phyloP scores from a whole-genome alignment of 345 rosid species.

The Arabis alpina region DNA sequence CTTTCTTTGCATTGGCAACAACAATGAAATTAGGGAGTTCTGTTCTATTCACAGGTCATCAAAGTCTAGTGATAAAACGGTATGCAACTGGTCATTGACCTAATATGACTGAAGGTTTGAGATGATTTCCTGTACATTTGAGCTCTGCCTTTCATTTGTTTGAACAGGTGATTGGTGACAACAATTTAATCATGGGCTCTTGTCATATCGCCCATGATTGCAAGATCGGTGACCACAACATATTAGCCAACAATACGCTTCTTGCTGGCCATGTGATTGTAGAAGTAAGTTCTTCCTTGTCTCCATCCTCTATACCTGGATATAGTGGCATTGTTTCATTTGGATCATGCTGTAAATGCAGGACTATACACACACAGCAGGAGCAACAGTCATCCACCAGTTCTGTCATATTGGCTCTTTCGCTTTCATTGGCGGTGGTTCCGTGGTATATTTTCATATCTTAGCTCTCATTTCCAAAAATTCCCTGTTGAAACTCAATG shows the following conservation, averaged over 20 bases:
- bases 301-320: conserved; percentile 11
- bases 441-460: conserved; percentile 64
- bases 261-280: conserved; percentile 91
- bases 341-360: conserved; percentile 45
- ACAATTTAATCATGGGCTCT: conserved; percentile 95
- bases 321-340: conserved; percentile 28
- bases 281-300: conserved; percentile 57
- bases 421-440: conserved; percentile 90
- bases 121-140: conserved; percentile 6
- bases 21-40: conserved; percentile 90
- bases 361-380: conserved; percentile 87
- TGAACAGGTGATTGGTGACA: conserved; percentile 80
- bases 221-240: conserved; percentile 81
- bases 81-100: conserved; percentile 36
- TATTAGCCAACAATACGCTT: conserved; percentile 86
- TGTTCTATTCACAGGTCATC: conserved; percentile 91
- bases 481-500: background rate
- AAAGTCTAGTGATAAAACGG: conserved; percentile 70
- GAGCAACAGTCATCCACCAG: conserved; percentile 84
- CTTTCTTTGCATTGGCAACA: conserved; percentile 75
- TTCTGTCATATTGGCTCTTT: conserved; percentile 82
- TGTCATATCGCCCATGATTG: conserved; percentile 98
- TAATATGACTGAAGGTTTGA: background rate
- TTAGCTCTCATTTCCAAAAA: background rate
- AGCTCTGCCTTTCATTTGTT: conserved; percentile 6